Conservation (phyloP, 169 alveolate species). For the Plasmodium vinckei region DNA sequence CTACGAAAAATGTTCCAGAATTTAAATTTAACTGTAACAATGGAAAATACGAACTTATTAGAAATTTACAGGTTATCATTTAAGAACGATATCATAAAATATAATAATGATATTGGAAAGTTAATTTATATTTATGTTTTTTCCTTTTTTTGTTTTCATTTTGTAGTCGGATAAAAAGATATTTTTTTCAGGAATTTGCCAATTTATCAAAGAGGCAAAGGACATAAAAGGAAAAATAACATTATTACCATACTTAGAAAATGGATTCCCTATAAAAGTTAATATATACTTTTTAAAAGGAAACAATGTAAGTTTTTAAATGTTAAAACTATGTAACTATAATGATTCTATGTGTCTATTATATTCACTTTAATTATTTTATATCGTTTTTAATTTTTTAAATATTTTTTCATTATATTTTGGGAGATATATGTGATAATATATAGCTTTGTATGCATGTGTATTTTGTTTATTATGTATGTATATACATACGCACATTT, state of each 20-base stretch:
- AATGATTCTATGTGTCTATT: not conserved
- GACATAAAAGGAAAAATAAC: slow-evolving; percentile 74
- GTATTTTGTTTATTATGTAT: not conserved
- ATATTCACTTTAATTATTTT: not conserved
- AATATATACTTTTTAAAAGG: slow-evolving; percentile 75
- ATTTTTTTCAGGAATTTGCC: slow-evolving; percentile 79
- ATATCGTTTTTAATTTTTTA: not conserved
- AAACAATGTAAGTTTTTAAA: slow-evolving; percentile 57
- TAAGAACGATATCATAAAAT: not conserved
- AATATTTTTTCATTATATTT: not conserved
- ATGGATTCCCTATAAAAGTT: slow-evolving; percentile 75
- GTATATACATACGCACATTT: not conserved
- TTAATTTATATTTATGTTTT: not conserved
- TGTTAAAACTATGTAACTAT: not conserved
- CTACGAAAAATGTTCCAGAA: slow-evolving; percentile 77
- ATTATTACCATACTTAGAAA: slow-evolving; percentile 63
- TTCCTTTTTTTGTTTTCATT: slow-evolving; percentile 1
- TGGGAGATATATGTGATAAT: not conserved
- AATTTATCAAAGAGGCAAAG: slow-evolving; percentile 77
- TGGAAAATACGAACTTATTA: slow-evolving; percentile 77
- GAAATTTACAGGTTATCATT: slow-evolving; percentile 75
- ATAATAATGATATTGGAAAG: not conserved
- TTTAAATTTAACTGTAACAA: slow-evolving; percentile 73
- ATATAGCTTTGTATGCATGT: not conserved
- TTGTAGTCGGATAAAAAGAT: slow-evolving; percentile 77